phyloP scores from a whole-genome alignment of 352 stramenopile genomes.

The Phytophthora cactorum region DNA sequence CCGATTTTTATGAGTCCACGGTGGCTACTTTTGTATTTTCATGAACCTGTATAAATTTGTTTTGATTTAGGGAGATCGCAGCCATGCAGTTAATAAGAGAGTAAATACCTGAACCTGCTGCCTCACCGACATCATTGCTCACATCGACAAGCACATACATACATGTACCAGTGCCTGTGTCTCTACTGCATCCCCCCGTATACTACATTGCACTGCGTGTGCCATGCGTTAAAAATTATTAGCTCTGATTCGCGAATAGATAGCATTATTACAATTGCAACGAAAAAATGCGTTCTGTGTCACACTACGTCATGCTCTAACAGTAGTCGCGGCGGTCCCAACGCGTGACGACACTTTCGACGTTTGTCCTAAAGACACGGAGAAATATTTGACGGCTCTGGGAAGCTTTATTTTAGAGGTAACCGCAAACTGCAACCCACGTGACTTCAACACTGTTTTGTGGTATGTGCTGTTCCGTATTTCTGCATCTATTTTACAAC shows the following conservation, averaged over 20 bases:
- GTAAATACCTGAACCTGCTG: no score
- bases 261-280: no score
- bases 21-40: conserved; percentile 21
- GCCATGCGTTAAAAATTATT: no score
- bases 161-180: no score
- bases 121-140: neutral
- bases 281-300: no score
- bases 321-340: neutral
- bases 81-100: no score
- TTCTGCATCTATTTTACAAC: neutral
- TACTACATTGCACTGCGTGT: no score
- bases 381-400: neutral
- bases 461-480: neutral
- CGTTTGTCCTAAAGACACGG: neutral
- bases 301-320: no score
- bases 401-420: neutral
- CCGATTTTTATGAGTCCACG: conserved; percentile 13
- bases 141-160: neutral
- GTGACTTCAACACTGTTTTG: neutral
- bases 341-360: conserved; percentile 1
- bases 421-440: no score
- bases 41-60: no score
- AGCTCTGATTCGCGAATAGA: no score
- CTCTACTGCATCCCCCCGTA: no score
- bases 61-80: neutral